A percentile compares a stretch with the other conserved stretches of the same genome.
Evolutionary conservation across 2,329 filamentous ascomycete species (phyloP).

Genomic region (Fonsecaea multimorphosa): DNA sequence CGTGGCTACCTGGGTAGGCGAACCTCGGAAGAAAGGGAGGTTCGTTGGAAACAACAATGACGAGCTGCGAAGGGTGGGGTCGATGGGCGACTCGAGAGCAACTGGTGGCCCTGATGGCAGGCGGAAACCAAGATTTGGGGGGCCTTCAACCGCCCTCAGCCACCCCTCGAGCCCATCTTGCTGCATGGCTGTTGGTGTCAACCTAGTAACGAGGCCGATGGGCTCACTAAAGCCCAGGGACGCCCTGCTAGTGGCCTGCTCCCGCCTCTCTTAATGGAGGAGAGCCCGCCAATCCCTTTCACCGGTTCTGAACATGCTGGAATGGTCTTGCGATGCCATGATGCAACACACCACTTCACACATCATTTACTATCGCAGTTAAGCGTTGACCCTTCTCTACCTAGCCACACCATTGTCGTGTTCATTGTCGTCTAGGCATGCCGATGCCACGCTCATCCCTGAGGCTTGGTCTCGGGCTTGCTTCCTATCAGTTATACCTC

Average conservation of each 20-base stretch:
- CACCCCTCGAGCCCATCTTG: slow-evolving; percentile 2
- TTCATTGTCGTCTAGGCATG: background rate
- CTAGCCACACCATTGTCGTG: slow-evolving; percentile 10
- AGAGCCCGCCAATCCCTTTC: slow-evolving; percentile 11
- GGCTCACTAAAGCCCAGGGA: slow-evolving; percentile 7
- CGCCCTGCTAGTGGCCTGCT: slow-evolving; percentile 4
- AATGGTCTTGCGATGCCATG: slow-evolving; percentile 9
- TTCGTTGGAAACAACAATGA: background rate
- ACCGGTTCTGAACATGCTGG: slow-evolving; percentile 4
- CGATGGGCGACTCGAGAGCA: background rate
- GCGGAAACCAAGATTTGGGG: slow-evolving; percentile 21
- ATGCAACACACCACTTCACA: slow-evolving; percentile 13
- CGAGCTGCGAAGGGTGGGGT: background rate
- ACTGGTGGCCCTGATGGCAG: slow-evolving; percentile 7
- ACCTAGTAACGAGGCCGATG: background rate
- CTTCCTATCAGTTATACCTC: slow-evolving; percentile 6
- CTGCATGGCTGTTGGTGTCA: background rate
- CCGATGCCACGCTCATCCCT: slow-evolving; percentile 1
- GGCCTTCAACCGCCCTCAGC: background rate
- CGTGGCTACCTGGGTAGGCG: slow-evolving; percentile 20
- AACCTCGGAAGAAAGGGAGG: slow-evolving; percentile 24
- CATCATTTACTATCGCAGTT: slow-evolving; percentile 4
- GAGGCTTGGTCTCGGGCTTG: slow-evolving; percentile 6
- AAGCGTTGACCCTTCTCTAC: background rate
- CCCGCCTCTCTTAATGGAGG: slow-evolving; percentile 6